Base-by-base conservation (phyloP, 768 basidiomycete genomes). In the Naganishia randhawae region DNA sequence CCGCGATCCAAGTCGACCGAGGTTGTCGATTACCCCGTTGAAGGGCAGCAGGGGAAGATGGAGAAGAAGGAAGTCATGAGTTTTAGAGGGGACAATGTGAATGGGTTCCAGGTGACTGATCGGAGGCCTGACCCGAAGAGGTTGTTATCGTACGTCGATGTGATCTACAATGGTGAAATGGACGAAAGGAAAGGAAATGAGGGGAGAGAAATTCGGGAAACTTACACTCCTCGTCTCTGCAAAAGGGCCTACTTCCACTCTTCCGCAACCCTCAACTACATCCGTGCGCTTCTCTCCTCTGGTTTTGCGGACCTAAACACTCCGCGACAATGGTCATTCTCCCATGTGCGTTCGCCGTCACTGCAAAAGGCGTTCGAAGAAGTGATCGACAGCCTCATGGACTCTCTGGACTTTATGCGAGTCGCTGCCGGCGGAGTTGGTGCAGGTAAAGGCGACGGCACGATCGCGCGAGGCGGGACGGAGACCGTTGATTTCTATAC, bases 51-150 rank as follows among this genome's bases (percentile, higher is more conserved):
- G 32, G 68, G 68, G 3, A 68, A 68, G 42, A 71, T 66, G 31
- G 77, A 74, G 71, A 78, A 76, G 71, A 71, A 82, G 35, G 86
- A 91, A 72, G 89, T 97, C 0, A 80, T 88, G 61, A 94, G 90
- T 77, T 98, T 97, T 75, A 92, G 95, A 72, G 96, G 96, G 16
- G 95, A 99, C 81, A 98, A 95, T 74, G 88, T 99, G 51, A 98
- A 99, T 73, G 92, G 93, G 86, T 88, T 78, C 69, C 85, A 78
- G 48, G 69, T 73, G 1, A 83, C 87, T 63, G 90, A 95, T 71
- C 87, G 96, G 48, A 87, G 83, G 0, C 93, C 96, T 1, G 89
- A 98, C 77, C 95, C 96, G 0, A 88, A 92, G 70, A 85, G 96
- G 22, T 82, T 99, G 10, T 82, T 98, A 13, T 88, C 86, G 92